A percentile compares a stretch with the other conserved stretches of the same genome.
phyloP scores from a whole-genome alignment of 495 filamentous ascomycete genomes.

The Penicillium antarcticum region DNA sequence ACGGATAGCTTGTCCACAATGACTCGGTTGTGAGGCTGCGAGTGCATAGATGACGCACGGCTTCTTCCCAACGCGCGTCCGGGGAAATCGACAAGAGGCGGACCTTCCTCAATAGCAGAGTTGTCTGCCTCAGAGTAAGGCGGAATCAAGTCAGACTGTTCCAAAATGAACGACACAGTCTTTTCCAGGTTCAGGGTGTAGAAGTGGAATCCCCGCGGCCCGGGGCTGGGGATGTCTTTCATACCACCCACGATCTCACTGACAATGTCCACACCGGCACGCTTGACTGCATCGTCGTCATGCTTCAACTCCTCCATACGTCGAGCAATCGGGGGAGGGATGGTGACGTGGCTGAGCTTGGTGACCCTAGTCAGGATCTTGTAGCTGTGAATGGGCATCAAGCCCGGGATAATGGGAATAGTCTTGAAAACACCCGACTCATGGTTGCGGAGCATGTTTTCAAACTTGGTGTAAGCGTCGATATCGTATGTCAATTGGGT shows the following conservation, averaged over 20 bases:
- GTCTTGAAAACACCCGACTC: slow-evolving; percentile 81
- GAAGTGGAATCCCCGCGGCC: slow-evolving; percentile 86
- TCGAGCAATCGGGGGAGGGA: slow-evolving; percentile 66
- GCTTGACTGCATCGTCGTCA: slow-evolving; percentile 87
- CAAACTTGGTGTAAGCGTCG: slow-evolving; percentile 74
- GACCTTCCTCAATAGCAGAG: slow-evolving; percentile 39
- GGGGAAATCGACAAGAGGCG: slow-evolving; percentile 39
- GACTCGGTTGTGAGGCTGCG: slow-evolving; percentile 73
- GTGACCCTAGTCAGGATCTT: slow-evolving; percentile 91
- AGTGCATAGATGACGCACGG: slow-evolving; percentile 51
- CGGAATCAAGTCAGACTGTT: slow-evolving; percentile 80
- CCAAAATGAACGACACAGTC: slow-evolving; percentile 87
- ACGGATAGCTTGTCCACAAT: slow-evolving; percentile 59
- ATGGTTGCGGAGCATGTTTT: slow-evolving; percentile 73
- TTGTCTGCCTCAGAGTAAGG: slow-evolving; percentile 34
- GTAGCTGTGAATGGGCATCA: slow-evolving; percentile 98
- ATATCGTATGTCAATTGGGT: slow-evolving; percentile 97
- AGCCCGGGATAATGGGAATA: slow-evolving; percentile 86
- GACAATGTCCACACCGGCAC: slow-evolving; percentile 51
- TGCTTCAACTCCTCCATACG: slow-evolving; percentile 76
- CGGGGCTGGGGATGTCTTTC: slow-evolving; percentile 55
- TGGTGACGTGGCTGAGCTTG: slow-evolving; percentile 86
- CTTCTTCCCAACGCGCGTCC: slow-evolving; percentile 30
- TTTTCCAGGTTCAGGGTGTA: slow-evolving; percentile 98
- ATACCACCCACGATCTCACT: slow-evolving; percentile 50